These are phyloP conservation scores for Tetracentron sinense DNA, from an alignment of 164 flowering plant genomes.

Conservation along the genomic window DNA sequence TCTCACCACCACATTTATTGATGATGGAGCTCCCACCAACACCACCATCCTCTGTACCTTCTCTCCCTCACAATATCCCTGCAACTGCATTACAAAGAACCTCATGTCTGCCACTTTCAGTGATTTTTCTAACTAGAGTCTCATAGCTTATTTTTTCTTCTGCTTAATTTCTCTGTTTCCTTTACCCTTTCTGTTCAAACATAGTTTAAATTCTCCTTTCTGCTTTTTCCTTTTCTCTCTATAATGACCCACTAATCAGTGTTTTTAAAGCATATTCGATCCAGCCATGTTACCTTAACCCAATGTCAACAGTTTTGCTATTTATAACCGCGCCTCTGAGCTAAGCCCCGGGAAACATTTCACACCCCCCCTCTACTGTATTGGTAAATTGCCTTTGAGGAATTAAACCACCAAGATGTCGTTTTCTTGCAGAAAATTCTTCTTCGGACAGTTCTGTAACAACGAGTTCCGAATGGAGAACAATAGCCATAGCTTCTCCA, in stretches of 20 bases:
- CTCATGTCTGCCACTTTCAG: constrained; percentile 60
- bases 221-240: constrained; percentile 4
- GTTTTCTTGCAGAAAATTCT: constrained; percentile 41
- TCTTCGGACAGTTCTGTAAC: constrained; percentile 47
- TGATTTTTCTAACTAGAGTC: constrained; percentile 6
- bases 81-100: constrained; percentile 28
- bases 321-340: constrained; percentile 11
- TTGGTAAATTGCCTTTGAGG: constrained; percentile 8
- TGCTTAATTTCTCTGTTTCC: neutral
- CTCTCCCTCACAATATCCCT: constrained; percentile 6
- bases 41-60: neutral
- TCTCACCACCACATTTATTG: constrained; percentile 23
- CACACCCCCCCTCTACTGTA: constrained; percentile 15
- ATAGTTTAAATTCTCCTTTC: constrained; percentile 15
- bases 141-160: neutral
- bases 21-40: constrained; percentile 38
- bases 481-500: constrained; percentile 40
- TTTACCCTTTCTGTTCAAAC: constrained; percentile 16
- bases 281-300: constrained; percentile 2
- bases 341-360: constrained; percentile 20
- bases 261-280: neutral
- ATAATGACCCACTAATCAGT: constrained; percentile 8
- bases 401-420: constrained; percentile 37
- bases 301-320: constrained; percentile 25
- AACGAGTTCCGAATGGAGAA: constrained; percentile 42